phyloP scores from a whole-genome alignment of 2,329 filamentous ascomycete genomes.

The Samsoniella hepiali region DNA sequence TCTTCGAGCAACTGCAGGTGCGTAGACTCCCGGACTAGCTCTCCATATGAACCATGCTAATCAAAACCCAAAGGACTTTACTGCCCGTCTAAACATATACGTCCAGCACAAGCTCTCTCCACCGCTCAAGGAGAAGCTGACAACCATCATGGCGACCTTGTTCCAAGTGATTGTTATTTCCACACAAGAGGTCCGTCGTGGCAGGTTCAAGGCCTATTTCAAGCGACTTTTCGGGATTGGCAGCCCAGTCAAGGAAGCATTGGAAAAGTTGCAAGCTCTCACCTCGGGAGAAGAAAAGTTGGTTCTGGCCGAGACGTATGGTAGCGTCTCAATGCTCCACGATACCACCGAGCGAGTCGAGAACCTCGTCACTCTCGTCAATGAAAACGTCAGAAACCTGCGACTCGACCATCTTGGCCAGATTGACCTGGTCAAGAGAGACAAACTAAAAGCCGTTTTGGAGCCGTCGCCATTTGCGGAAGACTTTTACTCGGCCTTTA shows the following conservation, averaged over 20 bases:
- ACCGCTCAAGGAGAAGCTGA: constrained; percentile 38
- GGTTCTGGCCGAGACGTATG: constrained; percentile 44
- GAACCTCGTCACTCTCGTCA: constrained; percentile 34
- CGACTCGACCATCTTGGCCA: constrained; percentile 35
- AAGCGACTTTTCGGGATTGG: constrained; percentile 39
- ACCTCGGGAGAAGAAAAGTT: constrained; percentile 41
- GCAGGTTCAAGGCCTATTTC: constrained; percentile 41
- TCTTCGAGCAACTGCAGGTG: constrained; percentile 41
- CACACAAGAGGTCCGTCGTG: constrained; percentile 39
- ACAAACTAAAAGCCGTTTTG: constrained; percentile 39
- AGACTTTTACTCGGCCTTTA: constrained; percentile 41
- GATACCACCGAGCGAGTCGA: constrained; percentile 36
- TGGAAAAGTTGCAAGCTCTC: constrained; percentile 40
- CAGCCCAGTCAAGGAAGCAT: constrained; percentile 37
- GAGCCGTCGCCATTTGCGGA: constrained; percentile 42
- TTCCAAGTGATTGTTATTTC: constrained; percentile 45
- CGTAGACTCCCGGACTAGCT: background rate
- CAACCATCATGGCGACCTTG: constrained; percentile 40
- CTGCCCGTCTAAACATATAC: constrained; percentile 40
- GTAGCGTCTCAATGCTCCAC: constrained; percentile 35
- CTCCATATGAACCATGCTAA: background rate
- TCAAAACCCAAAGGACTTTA: constrained; percentile 37
- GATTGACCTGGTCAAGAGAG: constrained; percentile 31
- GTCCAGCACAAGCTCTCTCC: constrained; percentile 36
- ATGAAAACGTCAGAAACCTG: constrained; percentile 34